Percentiles rank a stretch among this genome's conserved stretches.
Evolutionary conservation across 2,329 filamentous ascomycete genomes (phyloP).

Genomic region (Tolypocladium ovalisporum): DNA sequence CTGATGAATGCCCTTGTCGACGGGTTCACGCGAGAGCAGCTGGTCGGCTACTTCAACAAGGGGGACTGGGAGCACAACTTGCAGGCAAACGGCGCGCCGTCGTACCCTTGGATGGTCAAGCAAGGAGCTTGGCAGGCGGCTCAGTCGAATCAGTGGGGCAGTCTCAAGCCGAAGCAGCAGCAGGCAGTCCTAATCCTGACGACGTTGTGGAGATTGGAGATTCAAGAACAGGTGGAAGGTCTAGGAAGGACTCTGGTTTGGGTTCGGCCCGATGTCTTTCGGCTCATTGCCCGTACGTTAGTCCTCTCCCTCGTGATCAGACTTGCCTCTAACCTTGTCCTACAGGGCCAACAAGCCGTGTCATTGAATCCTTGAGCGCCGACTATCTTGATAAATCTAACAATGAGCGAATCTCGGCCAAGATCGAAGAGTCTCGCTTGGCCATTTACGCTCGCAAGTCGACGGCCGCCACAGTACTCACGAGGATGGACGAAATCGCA

Average conservation of each 20-base stretch:
- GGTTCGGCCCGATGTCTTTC: slow-evolving; percentile 28
- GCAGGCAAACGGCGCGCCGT: not conserved
- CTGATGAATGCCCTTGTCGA: slow-evolving; percentile 25
- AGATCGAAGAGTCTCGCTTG: slow-evolving; percentile 11
- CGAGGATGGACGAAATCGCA: slow-evolving; percentile 21
- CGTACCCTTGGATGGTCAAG: slow-evolving; percentile 30
- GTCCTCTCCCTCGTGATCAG: too few species aligned
- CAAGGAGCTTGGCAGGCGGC: slow-evolving; percentile 32
- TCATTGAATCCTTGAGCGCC: slow-evolving; percentile 16
- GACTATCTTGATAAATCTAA: slow-evolving; percentile 19
- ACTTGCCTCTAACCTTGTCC: not conserved
- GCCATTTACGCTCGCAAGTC: slow-evolving; percentile 19
- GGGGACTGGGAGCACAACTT: not conserved
- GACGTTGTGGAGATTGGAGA: slow-evolving; percentile 38
- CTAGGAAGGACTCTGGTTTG: slow-evolving; percentile 29
- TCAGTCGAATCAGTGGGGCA: slow-evolving; percentile 4
- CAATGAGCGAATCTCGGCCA: slow-evolving; percentile 17
- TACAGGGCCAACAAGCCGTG: slow-evolving; percentile 7
- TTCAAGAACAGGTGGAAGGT: slow-evolving; percentile 30
- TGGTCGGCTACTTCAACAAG: slow-evolving; percentile 28
- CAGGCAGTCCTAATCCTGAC: slow-evolving; percentile 33
- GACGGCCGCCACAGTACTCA: slow-evolving; percentile 19
- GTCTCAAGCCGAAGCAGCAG: slow-evolving; percentile 25
- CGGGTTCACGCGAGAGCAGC: slow-evolving; percentile 37
- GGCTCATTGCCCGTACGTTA: slow-evolving; percentile 33